A percentile compares a stretch with the other conserved stretches of the same genome.
Evolutionary conservation across 495 filamentous ascomycete species (phyloP).

Genomic region (Jackrogersella multiformis): DNA sequence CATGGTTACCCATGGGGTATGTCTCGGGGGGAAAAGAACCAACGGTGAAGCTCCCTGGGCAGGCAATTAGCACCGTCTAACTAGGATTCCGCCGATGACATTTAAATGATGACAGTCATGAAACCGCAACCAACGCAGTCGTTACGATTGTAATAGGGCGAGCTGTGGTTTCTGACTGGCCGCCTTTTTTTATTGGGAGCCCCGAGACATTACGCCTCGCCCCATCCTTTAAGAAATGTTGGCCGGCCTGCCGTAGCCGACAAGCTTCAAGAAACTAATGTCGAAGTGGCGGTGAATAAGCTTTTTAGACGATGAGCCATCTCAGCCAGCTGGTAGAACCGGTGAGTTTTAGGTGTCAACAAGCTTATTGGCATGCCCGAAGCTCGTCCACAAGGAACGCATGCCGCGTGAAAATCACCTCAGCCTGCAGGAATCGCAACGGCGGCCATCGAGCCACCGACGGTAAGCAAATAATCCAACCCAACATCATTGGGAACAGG

Average conservation of each 20-base stretch:
- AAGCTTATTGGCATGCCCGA: slow-evolving; percentile 9
- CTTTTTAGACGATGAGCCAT: slow-evolving; percentile 24
- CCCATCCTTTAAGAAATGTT: slow-evolving; percentile 18
- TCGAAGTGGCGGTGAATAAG: slow-evolving; percentile 44
- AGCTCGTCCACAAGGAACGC: slow-evolving; percentile 11
- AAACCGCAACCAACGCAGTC: slow-evolving; percentile 21
- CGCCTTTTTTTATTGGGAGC: slow-evolving; percentile 6
- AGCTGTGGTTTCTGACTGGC: slow-evolving; percentile 18
- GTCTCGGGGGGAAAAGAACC: slow-evolving; percentile 33
- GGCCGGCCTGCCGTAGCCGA: slow-evolving; percentile 14
- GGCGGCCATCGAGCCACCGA: slow-evolving; percentile 19
- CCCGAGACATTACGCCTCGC: slow-evolving; percentile 23
- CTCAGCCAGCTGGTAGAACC: slow-evolving; percentile 3
- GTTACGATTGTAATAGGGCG: slow-evolving; percentile 16
- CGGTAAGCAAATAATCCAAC: slow-evolving; percentile 28
- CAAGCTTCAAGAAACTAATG: slow-evolving; percentile 30
- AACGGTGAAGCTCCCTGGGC: slow-evolving; percentile 19
- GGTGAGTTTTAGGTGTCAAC: slow-evolving; percentile 33
- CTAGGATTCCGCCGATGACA: slow-evolving; percentile 22
- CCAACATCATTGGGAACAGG: slow-evolving; percentile 25
- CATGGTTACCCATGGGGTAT: slow-evolving; percentile 42
- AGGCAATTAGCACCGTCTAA: slow-evolving; percentile 29
- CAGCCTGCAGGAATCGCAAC: slow-evolving; percentile 33
- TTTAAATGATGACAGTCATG: slow-evolving; percentile 35
- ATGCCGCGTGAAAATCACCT: slow-evolving; percentile 14